A percentile compares a stretch with the other conserved stretches of the same genome.
These are phyloP conservation scores for Colletotrichum coccodes DNA, from an alignment of 2,329 filamentous ascomycete species.

Conservation along the genomic window DNA sequence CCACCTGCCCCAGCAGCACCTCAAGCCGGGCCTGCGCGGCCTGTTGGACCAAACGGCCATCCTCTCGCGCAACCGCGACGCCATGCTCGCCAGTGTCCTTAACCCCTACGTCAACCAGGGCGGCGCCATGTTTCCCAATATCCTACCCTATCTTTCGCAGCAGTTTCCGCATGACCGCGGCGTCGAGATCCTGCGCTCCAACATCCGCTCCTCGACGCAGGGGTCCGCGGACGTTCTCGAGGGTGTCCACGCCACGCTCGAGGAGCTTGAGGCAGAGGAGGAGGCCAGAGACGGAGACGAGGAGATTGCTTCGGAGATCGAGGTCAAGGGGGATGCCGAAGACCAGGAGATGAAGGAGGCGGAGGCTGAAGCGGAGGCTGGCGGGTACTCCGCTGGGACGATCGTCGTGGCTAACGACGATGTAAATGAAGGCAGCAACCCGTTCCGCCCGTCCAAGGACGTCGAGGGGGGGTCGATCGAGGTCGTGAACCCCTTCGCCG, in stretches of 20 bases:
- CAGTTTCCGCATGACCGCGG: constrained; percentile 70
- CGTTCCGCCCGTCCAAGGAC: constrained; percentile 43
- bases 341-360: constrained; percentile 43
- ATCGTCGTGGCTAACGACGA: constrained; percentile 17
- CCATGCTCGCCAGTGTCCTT: constrained; percentile 84
- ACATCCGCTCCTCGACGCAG: constrained; percentile 56
- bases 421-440: constrained; percentile 39
- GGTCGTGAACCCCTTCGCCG: constrained; percentile 25
- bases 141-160: constrained; percentile 81
- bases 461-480: constrained; percentile 32
- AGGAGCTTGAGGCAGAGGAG: constrained; percentile 46
- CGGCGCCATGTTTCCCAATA: constrained; percentile 74
- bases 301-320: constrained; percentile 41
- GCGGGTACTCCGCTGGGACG: neutral
- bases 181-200: constrained; percentile 77
- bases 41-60: constrained; percentile 86
- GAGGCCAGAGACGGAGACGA: constrained; percentile 59
- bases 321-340: constrained; percentile 49
- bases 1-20: constrained; percentile 70
- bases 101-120: constrained; percentile 76
- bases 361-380: neutral
- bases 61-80: constrained; percentile 72
- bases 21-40: constrained; percentile 77
- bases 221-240: constrained; percentile 12
- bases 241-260: constrained; percentile 31